phyloP scores from a whole-genome alignment of 768 basidiomycete genomes.

The Suillus subluteus region DNA sequence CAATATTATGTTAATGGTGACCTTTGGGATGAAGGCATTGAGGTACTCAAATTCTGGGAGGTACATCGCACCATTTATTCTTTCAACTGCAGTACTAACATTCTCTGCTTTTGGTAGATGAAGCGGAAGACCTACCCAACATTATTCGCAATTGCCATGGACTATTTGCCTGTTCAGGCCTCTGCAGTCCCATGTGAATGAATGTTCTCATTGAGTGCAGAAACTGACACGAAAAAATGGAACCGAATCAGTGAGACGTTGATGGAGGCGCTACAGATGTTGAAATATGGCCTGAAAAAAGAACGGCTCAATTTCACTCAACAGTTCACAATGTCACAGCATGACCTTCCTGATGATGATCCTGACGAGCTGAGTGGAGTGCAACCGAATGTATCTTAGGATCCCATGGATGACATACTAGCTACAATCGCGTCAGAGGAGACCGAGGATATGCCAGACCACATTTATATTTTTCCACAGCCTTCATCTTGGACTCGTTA shows the following conservation, averaged over 20 bases:
- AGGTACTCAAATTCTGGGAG: neutral
- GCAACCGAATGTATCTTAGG: no score
- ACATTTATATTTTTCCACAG: no score
- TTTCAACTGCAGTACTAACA: slow-evolving; percentile 1
- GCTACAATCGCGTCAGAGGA: no score
- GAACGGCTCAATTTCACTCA: slow-evolving; percentile 26
- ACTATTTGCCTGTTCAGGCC: slow-evolving; percentile 19
- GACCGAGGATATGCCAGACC: no score
- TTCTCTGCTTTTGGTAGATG: neutral
- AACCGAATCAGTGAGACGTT: slow-evolving; percentile 5
- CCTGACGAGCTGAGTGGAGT: no score
- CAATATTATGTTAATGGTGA: slow-evolving; percentile 7
- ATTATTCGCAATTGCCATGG: slow-evolving; percentile 3
- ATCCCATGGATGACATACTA: no score
- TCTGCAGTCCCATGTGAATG: slow-evolving; percentile 27
- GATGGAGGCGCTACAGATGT: slow-evolving; percentile 24
- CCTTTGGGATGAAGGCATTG: neutral
- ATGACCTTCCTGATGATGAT: neutral
- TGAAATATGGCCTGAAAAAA: slow-evolving; percentile 30
- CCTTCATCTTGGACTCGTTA: no score
- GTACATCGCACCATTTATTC: neutral
- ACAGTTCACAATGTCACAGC: slow-evolving; percentile 6
- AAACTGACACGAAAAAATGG: slow-evolving; percentile 7
- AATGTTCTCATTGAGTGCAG: slow-evolving; percentile 22
- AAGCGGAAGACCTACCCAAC: neutral